Conservation (phyloP, 257 asterid species). For the Salvia splendens region DNA sequence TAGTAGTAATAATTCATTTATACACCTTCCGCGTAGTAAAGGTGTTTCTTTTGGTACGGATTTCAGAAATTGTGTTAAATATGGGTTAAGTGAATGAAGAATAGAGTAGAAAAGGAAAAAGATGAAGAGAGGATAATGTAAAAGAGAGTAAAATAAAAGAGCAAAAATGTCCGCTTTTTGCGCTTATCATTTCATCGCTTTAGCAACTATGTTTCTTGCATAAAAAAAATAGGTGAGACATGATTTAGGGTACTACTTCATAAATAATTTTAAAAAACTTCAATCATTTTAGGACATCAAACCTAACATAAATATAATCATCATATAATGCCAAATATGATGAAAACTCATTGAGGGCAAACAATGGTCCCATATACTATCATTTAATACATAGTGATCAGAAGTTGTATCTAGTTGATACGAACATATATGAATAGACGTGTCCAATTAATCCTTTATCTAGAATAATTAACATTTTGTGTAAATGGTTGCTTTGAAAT, state of each 20-base stretch:
- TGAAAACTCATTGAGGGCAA: background rate
- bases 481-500: constrained; percentile 22
- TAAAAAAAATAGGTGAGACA: too few relatives aligned
- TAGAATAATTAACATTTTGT: constrained; percentile 2
- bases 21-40: too few relatives aligned
- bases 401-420: constrained; percentile 19
- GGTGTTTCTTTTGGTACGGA: too few relatives aligned
- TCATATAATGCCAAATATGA: constrained; percentile 7
- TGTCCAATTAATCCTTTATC: constrained; percentile 23
- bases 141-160: too few relatives aligned
- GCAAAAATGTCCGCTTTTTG: too few relatives aligned
- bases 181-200: too few relatives aligned
- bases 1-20: background rate
- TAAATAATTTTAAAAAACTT: background rate
- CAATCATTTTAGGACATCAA: constrained; percentile 1
- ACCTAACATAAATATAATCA: background rate
- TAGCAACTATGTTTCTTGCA: too few relatives aligned
- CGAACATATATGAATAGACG: background rate
- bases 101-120: too few relatives aligned
- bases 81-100: too few relatives aligned
- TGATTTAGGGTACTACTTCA: too few relatives aligned
- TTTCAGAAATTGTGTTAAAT: too few relatives aligned
- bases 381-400: constrained; percentile 2
- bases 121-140: too few relatives aligned
- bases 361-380: constrained; percentile 17